Base-by-base conservation (phyloP, 139 green algal species). In the Astrephomene gubernaculifera region DNA sequence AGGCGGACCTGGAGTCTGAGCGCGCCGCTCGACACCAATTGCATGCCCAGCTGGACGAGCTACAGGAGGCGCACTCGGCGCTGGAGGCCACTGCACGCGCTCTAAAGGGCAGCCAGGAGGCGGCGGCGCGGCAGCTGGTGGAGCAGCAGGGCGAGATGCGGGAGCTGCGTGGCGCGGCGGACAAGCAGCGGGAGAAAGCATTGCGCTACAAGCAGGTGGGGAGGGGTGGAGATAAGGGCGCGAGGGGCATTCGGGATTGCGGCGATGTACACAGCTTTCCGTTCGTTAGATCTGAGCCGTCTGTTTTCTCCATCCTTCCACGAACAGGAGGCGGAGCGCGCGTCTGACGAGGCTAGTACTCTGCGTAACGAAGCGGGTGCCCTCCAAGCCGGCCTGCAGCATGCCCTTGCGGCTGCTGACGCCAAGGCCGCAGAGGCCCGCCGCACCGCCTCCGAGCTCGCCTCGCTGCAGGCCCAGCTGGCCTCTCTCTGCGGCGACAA, bases 131-230 rank as follows among this genome's bases (percentile, higher is more conserved):
- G 12, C 39, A 83, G 41, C 76, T 83, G 76, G 76, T 83, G 57
- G 54, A 44, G 8, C 44, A 25, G 7, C 76, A 83, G 57, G 76
- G 76, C 3, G 6, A 72, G 76, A 41, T 83, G 38, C 54, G 76
- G 41, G 76, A 83, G 60, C 57, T 70, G 57, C n/a, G 45, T 12
- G 60, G 29, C 36, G 36, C 21, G 41, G 76, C 76, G 9, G 76
- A 83, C 1, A 83, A 83, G 76, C 76, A 83, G 57, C 76, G 60
- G 21, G 76, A 83, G 57, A 83, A 83, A 60, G 60, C 76, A 14
- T 41, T 44, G 57, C 60, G 72, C 76, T 83, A 83, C 41, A 83
- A 83, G 76, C 76, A 83, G 76, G 76, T 83, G 60, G 68, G 2
- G 68, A 9, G 68, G 9, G 63, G 57, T 29, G n/a, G 63, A 29